Base-by-base conservation (phyloP, 495 filamentous ascomycete genomes). In the Penicillium flavigenum region DNA sequence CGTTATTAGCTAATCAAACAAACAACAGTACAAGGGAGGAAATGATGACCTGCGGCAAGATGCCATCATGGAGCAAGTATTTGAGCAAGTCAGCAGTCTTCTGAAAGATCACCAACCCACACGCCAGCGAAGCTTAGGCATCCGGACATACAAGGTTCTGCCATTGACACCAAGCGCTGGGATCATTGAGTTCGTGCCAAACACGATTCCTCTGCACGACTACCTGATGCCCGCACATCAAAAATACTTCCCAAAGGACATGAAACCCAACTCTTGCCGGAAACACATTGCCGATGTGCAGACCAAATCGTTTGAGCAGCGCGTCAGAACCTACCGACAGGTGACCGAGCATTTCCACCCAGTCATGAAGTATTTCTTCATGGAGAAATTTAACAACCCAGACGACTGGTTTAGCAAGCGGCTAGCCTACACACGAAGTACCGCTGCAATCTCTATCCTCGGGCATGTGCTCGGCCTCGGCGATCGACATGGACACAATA, bases 1-100 rank as follows among this genome's bases (percentile, higher is more conserved):
- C 47, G 1, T 20, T 20, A 5, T 19, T 32, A 39, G 27, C 27
- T 29, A 47, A 34, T 54, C 64, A 34, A 69, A 48, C 6, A 24
- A 42, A 19, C 9, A 39, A 55, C 64, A 88, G 86, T 87, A 94
- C 67, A 99, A 99, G 75, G 88, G 89, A 63, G 91, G 92, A 27
- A 92, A 90, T 60, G 92, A 98, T 69, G 94, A 98, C 65, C 81
- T 99, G 12, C 88, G 94, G n/a, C 94, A 99, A 75, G 94, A 99
- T 66, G 91, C 94, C 17, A 99, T 99, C 75, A 99, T 99, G 95
- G 95, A 98, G 70, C 94, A 99, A 74, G 94, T 99, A 31, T 99
- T 98, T 73, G 90, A 90, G 47, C 90, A 96, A 81, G 94, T 97
- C 29, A 96, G 88, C 64, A 87, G 88, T 53, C 85, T 98, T 5